Evolutionary conservation across 208 protist species (phyloP).

Genomic region (Phytomonas serpens): DNA sequence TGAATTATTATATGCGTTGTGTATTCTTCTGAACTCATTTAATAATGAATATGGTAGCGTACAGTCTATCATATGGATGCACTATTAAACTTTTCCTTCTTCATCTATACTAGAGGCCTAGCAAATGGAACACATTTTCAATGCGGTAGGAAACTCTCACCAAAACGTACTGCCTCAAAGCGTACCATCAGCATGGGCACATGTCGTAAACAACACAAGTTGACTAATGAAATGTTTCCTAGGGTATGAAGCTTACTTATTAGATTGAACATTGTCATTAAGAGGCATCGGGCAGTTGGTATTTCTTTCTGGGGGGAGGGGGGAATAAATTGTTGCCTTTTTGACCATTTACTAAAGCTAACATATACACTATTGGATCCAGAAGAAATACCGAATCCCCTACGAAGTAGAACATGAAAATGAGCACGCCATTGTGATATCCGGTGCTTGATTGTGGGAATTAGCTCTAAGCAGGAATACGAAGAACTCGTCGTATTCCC

Average conservation of each 20-base stretch:
- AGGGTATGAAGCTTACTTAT: background rate
- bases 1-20: background rate
- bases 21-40: background rate
- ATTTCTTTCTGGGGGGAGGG: background rate
- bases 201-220: background rate
- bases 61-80: background rate
- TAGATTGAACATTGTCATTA: background rate
- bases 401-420: background rate
- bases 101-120: background rate
- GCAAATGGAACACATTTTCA: background rate
- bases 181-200: background rate
- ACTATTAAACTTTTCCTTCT: constrained; percentile 16
- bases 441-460: background rate
- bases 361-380: background rate
- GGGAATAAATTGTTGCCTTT: background rate
- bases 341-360: background rate
- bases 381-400: constrained; percentile 8
- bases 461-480: background rate
- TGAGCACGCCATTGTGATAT: background rate
- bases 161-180: background rate
- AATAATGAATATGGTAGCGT: background rate
- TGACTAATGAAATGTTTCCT: background rate
- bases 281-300: background rate
- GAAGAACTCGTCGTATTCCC: background rate
- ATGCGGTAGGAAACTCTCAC: background rate